Evolutionary conservation across 2,329 filamentous ascomycete species (phyloP), one percentile per base, ranked within the genome.

Genomic region (Verticillium isaacii): DNA sequence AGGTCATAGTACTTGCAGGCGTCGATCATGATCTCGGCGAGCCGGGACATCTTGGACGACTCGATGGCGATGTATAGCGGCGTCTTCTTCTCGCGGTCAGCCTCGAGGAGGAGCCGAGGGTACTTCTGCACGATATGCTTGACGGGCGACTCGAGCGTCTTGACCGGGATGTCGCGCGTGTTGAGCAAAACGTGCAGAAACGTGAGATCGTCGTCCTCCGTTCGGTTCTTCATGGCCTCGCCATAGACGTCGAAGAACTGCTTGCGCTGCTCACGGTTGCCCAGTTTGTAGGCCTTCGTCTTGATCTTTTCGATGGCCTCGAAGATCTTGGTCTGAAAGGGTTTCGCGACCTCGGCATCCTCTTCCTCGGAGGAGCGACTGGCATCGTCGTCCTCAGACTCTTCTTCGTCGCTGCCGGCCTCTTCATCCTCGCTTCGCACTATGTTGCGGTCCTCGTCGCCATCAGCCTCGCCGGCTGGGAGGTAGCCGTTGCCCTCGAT

Each of bases 261-360:
- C 2, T 55, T 32, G 5, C 37, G 56, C 14, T 58, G n/a, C 1
- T 61, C n/a, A 5, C 15, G 45, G 5, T 17, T 54, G 1, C n/a
- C 23, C 6, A 61, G 12, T 7, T 17, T 41, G 15, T 45, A 19
- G 11, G 59, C 2, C 8, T 56, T 36, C 17, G 37, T 52, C 8
- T 58, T 58, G 15, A 61, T 58, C 34, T 58, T 41, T 15, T 58
- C 56, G 19, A 61, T 58, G 34, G 56, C 56, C 7, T 17, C 45
- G n/a, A n/a, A 36, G 39, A 61, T 56, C 8, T 45, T 39, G 17
- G 55, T 56, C 34, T 61, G 52, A 17, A 50, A 54, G 32, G 41
- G 23, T 15, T 58, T 23, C 14, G 39, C 7, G 29, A 17, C 55
- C 19, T 61, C 59, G 0, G 17, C 5, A 5, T 61, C 60, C 2